Conservation (phyloP, 805 yeast genomes). For the Teunomyces barrocoloradensis region DNA sequence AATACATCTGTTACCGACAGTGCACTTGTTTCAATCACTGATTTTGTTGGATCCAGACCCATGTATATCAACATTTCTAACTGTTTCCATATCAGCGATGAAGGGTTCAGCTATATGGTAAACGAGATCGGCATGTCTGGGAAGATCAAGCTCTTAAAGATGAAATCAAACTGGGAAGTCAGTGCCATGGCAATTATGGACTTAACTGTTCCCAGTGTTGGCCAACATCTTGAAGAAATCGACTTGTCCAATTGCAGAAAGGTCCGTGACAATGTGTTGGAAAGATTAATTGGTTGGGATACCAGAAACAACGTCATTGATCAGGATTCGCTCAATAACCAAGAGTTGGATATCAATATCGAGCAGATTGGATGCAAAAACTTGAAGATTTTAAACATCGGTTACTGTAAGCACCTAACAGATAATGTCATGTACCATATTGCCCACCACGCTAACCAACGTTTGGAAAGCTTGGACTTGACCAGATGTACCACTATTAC, state of each 20-base stretch:
- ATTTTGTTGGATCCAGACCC: conserved; percentile 72
- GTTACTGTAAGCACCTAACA: conserved; percentile 76
- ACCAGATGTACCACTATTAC: conserved; percentile 79
- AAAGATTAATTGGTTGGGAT: conserved; percentile 62
- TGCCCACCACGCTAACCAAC: conserved; percentile 54
- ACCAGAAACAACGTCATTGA: conserved; percentile 7
- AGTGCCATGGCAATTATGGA: conserved; percentile 84
- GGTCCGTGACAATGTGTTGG: conserved; percentile 68
- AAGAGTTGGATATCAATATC: conserved; percentile 8
- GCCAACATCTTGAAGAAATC: conserved; percentile 53
- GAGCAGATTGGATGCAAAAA: conserved; percentile 55
- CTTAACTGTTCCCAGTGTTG: conserved; percentile 62
- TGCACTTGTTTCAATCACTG: conserved; percentile 55
- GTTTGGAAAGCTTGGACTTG: conserved; percentile 56
- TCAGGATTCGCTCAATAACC: conserved; percentile 5
- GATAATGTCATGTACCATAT: conserved; percentile 65
- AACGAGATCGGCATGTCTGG: conserved; percentile 71
- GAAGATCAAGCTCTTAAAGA: conserved; percentile 49
- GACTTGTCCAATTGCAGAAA: conserved; percentile 73
- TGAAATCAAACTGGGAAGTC: conserved; percentile 75
- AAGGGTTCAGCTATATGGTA: conserved; percentile 67
- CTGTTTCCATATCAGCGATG: conserved; percentile 76
- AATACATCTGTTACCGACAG: conserved; percentile 59
- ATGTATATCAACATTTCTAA: conserved; percentile 59
- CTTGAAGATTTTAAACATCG: conserved; percentile 51